Evolutionary conservation across 1,139 yeast species (phyloP).

Genomic region (Pichia sp.): DNA sequence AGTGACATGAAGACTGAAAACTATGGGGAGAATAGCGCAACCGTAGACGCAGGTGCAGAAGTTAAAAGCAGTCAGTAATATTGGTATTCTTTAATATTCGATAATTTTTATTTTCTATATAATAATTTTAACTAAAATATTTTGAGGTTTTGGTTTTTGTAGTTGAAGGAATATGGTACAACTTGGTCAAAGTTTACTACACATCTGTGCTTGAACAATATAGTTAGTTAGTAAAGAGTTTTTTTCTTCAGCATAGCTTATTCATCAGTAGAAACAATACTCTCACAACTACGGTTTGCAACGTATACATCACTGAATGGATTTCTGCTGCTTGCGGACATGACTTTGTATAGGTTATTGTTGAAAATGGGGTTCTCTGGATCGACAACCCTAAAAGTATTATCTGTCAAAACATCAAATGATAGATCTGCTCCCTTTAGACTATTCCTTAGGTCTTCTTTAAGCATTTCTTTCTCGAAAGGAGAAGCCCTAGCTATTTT

Average conservation of each 20-base stretch:
- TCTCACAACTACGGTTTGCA: background rate
- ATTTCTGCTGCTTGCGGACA: slow-evolving; percentile 25
- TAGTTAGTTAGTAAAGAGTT: no score
- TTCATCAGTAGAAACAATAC: slow-evolving; percentile 3
- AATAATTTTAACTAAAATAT: background rate
- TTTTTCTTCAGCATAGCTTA: no score
- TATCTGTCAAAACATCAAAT: slow-evolving; percentile 6
- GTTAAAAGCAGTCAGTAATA: background rate
- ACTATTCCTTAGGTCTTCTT: slow-evolving; percentile 1
- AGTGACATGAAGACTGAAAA: slow-evolving; percentile 55
- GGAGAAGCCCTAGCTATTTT: slow-evolving; percentile 4
- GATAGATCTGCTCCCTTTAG: slow-evolving; percentile 13
- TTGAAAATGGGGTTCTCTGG: slow-evolving; percentile 23
- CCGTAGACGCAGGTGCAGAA: background rate
- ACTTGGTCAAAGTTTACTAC: no score
- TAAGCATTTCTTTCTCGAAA: slow-evolving; percentile 9
- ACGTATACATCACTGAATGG: slow-evolving; percentile 25
- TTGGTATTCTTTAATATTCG: background rate
- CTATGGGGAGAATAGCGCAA: slow-evolving; percentile 2
- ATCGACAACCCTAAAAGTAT: slow-evolving; percentile 16
- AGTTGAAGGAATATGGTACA: no score
- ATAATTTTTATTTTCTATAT: slow-evolving; percentile 2
- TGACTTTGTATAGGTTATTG: slow-evolving; percentile 22
- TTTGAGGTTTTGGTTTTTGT: no score
- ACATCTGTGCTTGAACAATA: no score